A percentile compares a stretch with the other conserved stretches of the same genome.
Evolutionary conservation across 768 basidiomycete species (phyloP).

Genomic region (Tulasnella sp.): DNA sequence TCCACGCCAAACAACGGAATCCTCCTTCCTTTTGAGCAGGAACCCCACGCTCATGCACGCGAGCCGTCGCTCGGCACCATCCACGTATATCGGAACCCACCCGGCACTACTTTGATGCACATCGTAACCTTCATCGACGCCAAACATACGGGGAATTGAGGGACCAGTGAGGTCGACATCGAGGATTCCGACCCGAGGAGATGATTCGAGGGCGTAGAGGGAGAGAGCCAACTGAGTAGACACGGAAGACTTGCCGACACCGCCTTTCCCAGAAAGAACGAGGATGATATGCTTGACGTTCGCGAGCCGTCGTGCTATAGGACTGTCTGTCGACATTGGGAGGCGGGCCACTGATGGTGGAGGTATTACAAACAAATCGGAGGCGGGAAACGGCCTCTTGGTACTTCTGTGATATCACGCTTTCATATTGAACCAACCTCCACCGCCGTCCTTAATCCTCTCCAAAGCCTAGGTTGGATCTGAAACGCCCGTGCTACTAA

Average conservation of each 20-base stretch:
- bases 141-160: slow-evolving; percentile 93
- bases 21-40: slow-evolving; percentile 80
- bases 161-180: slow-evolving; percentile 94
- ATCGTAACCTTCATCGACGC: slow-evolving; percentile 62
- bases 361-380: not conserved
- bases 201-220: slow-evolving; percentile 54
- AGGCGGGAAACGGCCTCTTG: slow-evolving; percentile 3
- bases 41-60: slow-evolving; percentile 98
- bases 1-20: slow-evolving; percentile 96
- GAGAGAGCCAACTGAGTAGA: slow-evolving; percentile 87
- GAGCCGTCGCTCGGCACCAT: slow-evolving; percentile 66
- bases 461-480: not conserved
- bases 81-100: slow-evolving; percentile 98
- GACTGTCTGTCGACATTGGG: slow-evolving; percentile 42
- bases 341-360: not conserved
- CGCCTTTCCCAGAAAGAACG: slow-evolving; percentile 94
- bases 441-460: not conserved
- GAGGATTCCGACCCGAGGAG: slow-evolving; percentile 70
- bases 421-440: not conserved
- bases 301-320: slow-evolving; percentile 66
- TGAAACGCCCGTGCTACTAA: not conserved
- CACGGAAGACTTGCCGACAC: slow-evolving; percentile 96
- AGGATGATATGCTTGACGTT: slow-evolving; percentile 82
- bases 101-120: slow-evolving; percentile 93
- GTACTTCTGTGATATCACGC: not conserved